phyloP scores from a whole-genome alignment of 345 rosid genomes.

The Cardamine chenopodiifolia region DNA sequence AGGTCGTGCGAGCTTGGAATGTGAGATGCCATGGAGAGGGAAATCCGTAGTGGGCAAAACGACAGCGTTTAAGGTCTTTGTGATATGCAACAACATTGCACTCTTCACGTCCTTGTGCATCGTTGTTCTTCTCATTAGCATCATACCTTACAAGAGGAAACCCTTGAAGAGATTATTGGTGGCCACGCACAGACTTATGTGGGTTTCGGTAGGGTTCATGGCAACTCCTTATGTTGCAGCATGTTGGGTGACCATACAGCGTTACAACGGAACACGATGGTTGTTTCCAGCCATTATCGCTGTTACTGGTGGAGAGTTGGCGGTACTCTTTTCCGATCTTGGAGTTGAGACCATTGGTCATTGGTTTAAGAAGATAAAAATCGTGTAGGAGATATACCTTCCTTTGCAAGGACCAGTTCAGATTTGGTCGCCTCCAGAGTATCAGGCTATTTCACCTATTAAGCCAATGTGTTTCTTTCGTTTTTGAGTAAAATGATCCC shows the following conservation, averaged over 20 bases:
- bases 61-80: constrained; percentile 54
- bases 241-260: constrained; percentile 57
- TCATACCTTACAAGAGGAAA: constrained; percentile 36
- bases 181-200: constrained; percentile 59
- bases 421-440: neutral
- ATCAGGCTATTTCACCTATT: constrained; percentile 17
- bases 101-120: constrained; percentile 54
- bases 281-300: constrained; percentile 40
- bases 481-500: neutral
- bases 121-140: constrained; percentile 48
- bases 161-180: constrained; percentile 49
- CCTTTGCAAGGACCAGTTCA: constrained; percentile 14
- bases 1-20: constrained; percentile 25
- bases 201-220: constrained; percentile 60
- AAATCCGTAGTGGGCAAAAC: constrained; percentile 38
- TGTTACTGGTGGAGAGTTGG: constrained; percentile 49
- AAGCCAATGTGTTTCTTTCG: neutral
- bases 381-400: neutral
- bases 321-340: constrained; percentile 44
- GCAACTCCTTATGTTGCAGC: constrained; percentile 59
- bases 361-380: constrained; percentile 41
- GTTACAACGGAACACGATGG: constrained; percentile 42
- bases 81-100: constrained; percentile 56
- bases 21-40: constrained; percentile 47
- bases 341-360: constrained; percentile 44